Base-by-base conservation (phyloP, 2,329 filamentous ascomycete species). In the Leptographium galeiforme region DNA sequence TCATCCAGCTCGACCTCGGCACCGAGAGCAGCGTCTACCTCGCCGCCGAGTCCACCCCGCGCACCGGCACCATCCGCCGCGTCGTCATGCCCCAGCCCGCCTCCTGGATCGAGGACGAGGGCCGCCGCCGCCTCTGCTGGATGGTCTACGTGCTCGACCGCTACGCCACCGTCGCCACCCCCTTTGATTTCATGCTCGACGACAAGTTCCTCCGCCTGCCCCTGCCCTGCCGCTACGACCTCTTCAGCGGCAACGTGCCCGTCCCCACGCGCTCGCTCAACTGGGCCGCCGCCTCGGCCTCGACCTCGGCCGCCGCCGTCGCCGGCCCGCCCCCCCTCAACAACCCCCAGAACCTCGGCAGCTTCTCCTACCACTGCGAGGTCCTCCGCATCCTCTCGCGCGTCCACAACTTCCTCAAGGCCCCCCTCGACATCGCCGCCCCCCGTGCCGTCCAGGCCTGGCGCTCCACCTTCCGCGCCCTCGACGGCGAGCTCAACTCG, bases 101-200 rank as follows among this genome's bases (percentile, higher is more conserved):
- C 50, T 86, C 89, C 56, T 95, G 89, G 67, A 85, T 95, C 53
- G 89, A 95, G 63, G 89, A 95, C 56, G 90, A 96, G 66, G 85
- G 87, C 39, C 75, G 89, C 30, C 78, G 90, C 30, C 76, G 90
- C 33, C 72, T 95, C 1, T 95, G 95, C 66, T 96, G 90, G 90
- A 91, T 93, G 82, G 83, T 95, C 12, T 96, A 95, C 63, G 71
- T 95, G 11, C 75, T 96, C 10, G 90, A 96, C 65, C 78, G 90
- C 50, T 95, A 95, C 63, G 89, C 89, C 1, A 95, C 89, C 0
- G 82, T 95, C 53, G 84, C 89, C 1, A 95, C 90, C 0, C 66
- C 63, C 0, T 95, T 95, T 59, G 89, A 95, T 60, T 95, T 95
- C 63, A 86, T 88, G 1, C 70, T 96, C 25, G 84, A 91, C 58